phyloP scores from a whole-genome alignment of 148 eudicot species.

The Silene uniflora region DNA sequence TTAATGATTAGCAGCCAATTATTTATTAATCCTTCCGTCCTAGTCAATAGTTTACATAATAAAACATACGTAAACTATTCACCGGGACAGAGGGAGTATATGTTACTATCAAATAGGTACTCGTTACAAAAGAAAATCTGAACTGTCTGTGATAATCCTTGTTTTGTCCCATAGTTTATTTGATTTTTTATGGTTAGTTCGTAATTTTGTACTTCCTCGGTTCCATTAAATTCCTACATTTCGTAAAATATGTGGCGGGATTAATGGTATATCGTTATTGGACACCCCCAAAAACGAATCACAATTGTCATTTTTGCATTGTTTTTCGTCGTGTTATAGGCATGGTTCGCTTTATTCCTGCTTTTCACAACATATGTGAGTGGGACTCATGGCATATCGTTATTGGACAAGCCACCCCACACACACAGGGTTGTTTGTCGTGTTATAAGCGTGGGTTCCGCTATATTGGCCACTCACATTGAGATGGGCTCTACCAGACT shows the following conservation, averaged over 20 bases:
- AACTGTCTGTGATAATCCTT: no score
- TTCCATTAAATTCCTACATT: neutral
- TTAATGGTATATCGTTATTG: no score
- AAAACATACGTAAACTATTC: no score
- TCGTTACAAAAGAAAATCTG: neutral
- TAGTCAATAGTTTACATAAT: no score
- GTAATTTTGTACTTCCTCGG: neutral
- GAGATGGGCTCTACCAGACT: neutral
- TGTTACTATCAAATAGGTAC: neutral
- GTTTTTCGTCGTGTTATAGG: neutral
- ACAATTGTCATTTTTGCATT: neutral
- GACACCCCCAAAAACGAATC: no score
- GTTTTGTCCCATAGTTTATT: neutral
- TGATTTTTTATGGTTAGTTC: neutral
- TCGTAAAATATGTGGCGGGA: neutral
- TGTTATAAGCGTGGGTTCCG: neutral
- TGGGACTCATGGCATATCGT: no score
- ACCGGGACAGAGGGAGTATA: no score
- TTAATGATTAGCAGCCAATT: conserved; percentile 3
- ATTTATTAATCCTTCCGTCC: no score
- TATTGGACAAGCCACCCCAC: no score
- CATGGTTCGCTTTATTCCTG: neutral
- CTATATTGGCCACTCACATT: neutral
- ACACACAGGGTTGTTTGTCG: neutral
- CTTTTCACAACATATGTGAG: no score